These are phyloP conservation scores for Aspergillus hiratsukae DNA, from an alignment of 2,329 filamentous ascomycete species.

Conservation along the genomic window DNA sequence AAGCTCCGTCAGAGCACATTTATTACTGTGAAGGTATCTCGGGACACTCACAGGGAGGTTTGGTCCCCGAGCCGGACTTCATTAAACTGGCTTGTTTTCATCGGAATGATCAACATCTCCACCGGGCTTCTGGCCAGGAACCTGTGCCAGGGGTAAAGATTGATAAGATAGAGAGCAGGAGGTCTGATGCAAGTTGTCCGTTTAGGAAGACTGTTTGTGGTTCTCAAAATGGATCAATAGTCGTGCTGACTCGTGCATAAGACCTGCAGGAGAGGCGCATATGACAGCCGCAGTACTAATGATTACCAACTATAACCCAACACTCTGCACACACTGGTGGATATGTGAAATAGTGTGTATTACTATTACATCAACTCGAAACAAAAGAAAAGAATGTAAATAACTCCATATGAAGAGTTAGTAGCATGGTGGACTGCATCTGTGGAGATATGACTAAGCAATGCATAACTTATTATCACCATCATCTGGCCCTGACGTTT, in stretches of 20 bases:
- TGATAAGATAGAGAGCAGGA: background rate
- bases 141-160: background rate
- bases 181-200: background rate
- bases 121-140: background rate
- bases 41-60: background rate
- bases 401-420: too few relatives aligned
- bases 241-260: too few relatives aligned
- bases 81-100: background rate
- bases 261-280: background rate
- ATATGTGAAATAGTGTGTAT: background rate
- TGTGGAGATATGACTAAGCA: background rate
- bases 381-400: too few relatives aligned
- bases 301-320: background rate
- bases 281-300: background rate
- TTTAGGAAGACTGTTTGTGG: background rate
- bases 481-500: background rate
- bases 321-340: background rate
- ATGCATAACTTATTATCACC: background rate
- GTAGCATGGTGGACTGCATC: too few relatives aligned
- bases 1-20: background rate
- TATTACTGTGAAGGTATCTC: background rate
- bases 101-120: background rate
- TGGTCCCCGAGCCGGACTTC: background rate
- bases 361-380: background rate
- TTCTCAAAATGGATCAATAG: background rate